These are phyloP conservation scores for Aspergillus candidus DNA, from an alignment of 2,329 filamentous ascomycete genomes.

Conservation along the genomic window DNA sequence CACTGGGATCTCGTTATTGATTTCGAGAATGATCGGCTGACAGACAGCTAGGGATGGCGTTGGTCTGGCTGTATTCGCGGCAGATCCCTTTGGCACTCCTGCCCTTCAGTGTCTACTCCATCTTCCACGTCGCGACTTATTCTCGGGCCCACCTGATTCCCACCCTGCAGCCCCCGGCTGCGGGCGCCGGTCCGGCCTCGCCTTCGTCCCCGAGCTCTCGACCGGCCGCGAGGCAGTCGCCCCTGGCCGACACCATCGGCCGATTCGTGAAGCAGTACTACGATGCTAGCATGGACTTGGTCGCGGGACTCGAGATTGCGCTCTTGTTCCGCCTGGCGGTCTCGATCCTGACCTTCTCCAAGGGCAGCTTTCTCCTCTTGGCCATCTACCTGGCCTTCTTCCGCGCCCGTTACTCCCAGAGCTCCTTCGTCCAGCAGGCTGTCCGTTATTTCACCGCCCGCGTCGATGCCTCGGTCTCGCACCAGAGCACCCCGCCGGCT, in stretches of 20 bases:
- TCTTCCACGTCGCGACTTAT: slow-evolving; percentile 98
- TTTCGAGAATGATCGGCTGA: neutral
- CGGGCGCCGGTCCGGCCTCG: slow-evolving; percentile 45
- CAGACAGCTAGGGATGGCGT: slow-evolving; percentile 65
- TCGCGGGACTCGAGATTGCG: slow-evolving; percentile 78
- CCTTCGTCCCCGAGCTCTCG: slow-evolving; percentile 52
- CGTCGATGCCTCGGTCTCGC: slow-evolving; percentile 73
- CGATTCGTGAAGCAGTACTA: slow-evolving; percentile 98
- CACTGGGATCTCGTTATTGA: neutral
- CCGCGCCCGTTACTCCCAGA: slow-evolving; percentile 83
- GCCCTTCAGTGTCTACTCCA: slow-evolving; percentile 91
- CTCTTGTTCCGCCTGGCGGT: slow-evolving; percentile 79
- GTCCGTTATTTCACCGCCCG: slow-evolving; percentile 67
- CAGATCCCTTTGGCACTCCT: slow-evolving; percentile 87
- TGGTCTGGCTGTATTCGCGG: slow-evolving; percentile 88
- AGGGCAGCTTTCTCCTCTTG: slow-evolving; percentile 84
- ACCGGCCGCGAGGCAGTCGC: slow-evolving; percentile 47
- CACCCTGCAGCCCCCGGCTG: slow-evolving; percentile 64
- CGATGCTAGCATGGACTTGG: slow-evolving; percentile 88
- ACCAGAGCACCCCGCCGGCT: slow-evolving; percentile 77
- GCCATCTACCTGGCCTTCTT: slow-evolving; percentile 85
- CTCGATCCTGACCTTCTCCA: slow-evolving; percentile 79
- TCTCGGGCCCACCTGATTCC: slow-evolving; percentile 89
- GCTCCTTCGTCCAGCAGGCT: slow-evolving; percentile 81
- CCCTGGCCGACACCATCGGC: slow-evolving; percentile 75